These are phyloP conservation scores for Rhizopogon vesiculosus DNA, from an alignment of 768 basidiomycete species.

Conservation along the genomic window DNA sequence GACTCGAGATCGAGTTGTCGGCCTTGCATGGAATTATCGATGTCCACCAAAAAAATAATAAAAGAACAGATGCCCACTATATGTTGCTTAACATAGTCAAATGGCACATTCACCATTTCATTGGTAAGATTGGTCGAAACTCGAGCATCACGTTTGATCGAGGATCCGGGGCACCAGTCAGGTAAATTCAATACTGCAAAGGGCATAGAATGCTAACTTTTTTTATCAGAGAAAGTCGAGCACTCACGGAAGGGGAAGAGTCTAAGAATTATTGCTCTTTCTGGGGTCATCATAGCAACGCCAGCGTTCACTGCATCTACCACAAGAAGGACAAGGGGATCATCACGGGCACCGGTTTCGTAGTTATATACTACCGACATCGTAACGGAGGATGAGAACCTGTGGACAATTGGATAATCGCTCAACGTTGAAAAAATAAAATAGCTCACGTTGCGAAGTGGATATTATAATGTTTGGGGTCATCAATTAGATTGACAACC, in stretches of 20 bases:
- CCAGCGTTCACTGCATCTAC: constrained; percentile 9
- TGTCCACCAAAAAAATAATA: too few species aligned
- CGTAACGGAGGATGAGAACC: background rate
- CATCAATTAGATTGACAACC: background rate
- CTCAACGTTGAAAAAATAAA: too few species aligned
- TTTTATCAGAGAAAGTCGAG: background rate
- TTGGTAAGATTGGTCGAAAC: background rate
- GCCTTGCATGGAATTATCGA: too few species aligned
- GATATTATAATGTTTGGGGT: background rate
- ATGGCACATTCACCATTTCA: constrained; percentile 2
- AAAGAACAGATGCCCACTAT: background rate
- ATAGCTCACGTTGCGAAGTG: constrained; percentile 13
- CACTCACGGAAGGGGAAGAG: background rate
- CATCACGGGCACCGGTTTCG: constrained; percentile 24
- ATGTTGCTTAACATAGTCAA: background rate
- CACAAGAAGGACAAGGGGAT: constrained; percentile 25
- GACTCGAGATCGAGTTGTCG: too few species aligned
- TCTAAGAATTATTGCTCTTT: background rate
- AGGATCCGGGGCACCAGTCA: constrained; percentile 6
- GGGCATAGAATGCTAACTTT: too few species aligned
- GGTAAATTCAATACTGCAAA: constrained; percentile 4
- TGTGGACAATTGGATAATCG: background rate
- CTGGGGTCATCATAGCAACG: background rate
- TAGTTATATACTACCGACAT: constrained; percentile 33
- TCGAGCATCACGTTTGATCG: constrained; percentile 2